phyloP scores from a whole-genome alignment of 2,329 filamentous ascomycete species.

The Coniochaeta sp. region DNA sequence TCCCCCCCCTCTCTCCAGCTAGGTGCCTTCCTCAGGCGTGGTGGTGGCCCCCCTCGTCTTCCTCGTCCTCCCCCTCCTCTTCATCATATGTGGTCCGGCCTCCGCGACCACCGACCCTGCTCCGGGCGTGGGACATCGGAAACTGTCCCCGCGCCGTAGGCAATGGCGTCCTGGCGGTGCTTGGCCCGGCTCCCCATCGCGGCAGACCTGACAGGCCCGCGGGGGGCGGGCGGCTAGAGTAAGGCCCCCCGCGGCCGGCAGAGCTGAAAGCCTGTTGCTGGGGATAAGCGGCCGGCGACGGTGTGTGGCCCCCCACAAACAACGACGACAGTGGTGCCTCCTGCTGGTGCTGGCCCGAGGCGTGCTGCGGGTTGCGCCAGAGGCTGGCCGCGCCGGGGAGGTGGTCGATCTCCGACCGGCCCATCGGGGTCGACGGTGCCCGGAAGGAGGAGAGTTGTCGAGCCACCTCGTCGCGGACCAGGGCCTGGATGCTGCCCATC shows the following conservation, averaged over 20 bases:
- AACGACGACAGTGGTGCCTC: too few species aligned
- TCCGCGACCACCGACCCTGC: not conserved
- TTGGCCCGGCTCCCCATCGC: not conserved
- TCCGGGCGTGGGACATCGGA: not conserved
- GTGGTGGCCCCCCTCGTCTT: not conserved
- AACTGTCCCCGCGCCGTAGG: not conserved
- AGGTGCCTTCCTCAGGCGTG: too few species aligned
- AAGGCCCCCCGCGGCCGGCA: not conserved
- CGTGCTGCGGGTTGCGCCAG: not conserved
- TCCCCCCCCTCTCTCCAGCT: too few species aligned
- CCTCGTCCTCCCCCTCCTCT: not conserved
- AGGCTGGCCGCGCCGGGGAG: not conserved
- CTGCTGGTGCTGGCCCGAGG: not conserved
- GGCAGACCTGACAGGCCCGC: not conserved
- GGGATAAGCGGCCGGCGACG: not conserved
- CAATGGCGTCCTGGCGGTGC: not conserved
- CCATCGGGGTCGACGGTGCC: not conserved
- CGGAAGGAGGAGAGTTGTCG: not conserved
- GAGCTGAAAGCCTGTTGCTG: not conserved
- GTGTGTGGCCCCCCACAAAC: not conserved
- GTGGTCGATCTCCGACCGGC: not conserved
- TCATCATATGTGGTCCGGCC: not conserved
- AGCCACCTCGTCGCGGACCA: not conserved
- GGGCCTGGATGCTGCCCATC: not conserved
- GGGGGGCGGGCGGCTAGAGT: not conserved